phyloP scores from a whole-genome alignment of 805 yeast genomes.

The Metschnikowia proteae region DNA sequence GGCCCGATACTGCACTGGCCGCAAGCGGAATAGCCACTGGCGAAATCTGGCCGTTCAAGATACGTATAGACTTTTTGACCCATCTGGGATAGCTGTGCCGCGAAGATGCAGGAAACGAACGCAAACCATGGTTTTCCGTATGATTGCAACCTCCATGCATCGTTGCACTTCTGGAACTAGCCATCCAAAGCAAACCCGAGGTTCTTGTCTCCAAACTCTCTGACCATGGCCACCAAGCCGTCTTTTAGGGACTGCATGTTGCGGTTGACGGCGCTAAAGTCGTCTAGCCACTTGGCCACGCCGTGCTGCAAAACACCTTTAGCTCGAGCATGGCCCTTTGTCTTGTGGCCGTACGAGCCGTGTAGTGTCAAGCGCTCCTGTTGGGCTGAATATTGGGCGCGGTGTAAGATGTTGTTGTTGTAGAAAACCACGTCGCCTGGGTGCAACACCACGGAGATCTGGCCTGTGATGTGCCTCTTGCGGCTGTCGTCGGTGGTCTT shows the following conservation, averaged over 20 bases:
- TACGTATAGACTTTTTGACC: too few relatives aligned
- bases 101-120: too few relatives aligned
- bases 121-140: too few relatives aligned
- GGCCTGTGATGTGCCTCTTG: constrained; percentile 36
- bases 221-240: constrained; percentile 28
- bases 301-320: constrained; percentile 54
- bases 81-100: too few relatives aligned
- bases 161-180: constrained; percentile 5
- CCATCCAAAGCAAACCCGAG: constrained; percentile 41
- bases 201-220: constrained; percentile 29
- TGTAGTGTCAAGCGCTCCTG: constrained; percentile 44
- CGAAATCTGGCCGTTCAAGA: too few relatives aligned
- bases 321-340: constrained; percentile 42
- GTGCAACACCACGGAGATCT: constrained; percentile 37
- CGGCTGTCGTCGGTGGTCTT: constrained; percentile 33
- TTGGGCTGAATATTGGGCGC: constrained; percentile 41
- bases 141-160: too few relatives aligned
- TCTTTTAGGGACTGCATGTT: constrained; percentile 27
- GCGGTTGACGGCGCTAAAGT: constrained; percentile 28
- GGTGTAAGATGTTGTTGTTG: constrained; percentile 47
- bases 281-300: constrained; percentile 44
- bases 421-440: constrained; percentile 53
- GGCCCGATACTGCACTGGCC: background rate
- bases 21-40: too few relatives aligned
- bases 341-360: constrained; percentile 47